phyloP scores from a whole-genome alignment of 768 basidiomycete genomes.

The Podaxis sp. region DNA sequence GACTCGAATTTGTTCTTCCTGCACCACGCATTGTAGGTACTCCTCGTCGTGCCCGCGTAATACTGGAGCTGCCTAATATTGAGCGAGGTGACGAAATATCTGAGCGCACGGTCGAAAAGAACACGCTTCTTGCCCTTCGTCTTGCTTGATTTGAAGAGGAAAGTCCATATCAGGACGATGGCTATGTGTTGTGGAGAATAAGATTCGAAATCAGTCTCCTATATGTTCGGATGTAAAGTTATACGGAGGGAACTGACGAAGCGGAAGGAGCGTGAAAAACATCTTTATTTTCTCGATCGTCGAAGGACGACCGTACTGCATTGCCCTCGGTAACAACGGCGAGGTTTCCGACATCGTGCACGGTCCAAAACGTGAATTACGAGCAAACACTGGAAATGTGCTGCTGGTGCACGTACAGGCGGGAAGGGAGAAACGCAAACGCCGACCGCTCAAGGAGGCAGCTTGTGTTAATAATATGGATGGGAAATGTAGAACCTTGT shows the following conservation, averaged over 20 bases:
- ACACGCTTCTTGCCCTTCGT: constrained; percentile 7
- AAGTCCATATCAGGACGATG: constrained; percentile 1
- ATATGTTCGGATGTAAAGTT: too few relatives aligned
- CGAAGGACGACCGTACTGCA: constrained; percentile 10
- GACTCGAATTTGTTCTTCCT: not conserved
- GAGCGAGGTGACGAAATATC: not conserved
- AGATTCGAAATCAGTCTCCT: not conserved
- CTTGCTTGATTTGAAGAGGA: constrained; percentile 8
- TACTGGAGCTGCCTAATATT: constrained; percentile 5
- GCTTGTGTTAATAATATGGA: constrained; percentile 8
- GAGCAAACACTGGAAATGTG: not conserved
- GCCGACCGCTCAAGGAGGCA: not conserved
- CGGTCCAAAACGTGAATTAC: not conserved
- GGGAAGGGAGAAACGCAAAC: not conserved
- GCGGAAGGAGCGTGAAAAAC: constrained; percentile 5
- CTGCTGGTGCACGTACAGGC: not conserved
- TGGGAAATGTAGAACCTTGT: not conserved
- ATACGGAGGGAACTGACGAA: constrained; percentile 7
- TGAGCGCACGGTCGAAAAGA: constrained; percentile 1
- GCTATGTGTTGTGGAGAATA: not conserved
- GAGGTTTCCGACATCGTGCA: constrained; percentile 11
- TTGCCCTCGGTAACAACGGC: not conserved
- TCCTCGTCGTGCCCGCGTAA: not conserved
- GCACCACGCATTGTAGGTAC: not conserved
- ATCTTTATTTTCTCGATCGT: constrained; percentile 5